phyloP scores from a whole-genome alignment of 495 filamentous ascomycete genomes.

The Bryoglossum gracile region DNA sequence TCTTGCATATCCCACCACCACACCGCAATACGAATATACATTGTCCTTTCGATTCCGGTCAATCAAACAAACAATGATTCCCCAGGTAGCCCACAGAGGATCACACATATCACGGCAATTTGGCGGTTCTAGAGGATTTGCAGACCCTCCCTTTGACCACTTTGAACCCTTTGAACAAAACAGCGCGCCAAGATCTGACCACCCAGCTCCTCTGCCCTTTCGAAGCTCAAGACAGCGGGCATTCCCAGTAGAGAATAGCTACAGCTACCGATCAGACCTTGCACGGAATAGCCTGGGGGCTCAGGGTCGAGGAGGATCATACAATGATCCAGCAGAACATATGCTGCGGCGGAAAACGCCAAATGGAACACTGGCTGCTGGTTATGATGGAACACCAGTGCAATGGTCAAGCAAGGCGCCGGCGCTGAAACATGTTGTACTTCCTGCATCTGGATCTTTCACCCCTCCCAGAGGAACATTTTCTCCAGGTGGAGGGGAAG shows the following conservation, averaged over 20 bases:
- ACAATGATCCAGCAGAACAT: conserved; percentile 50
- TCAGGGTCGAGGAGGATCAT: conserved; percentile 10
- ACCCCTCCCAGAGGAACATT: background rate
- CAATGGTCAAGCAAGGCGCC: conserved; percentile 72
- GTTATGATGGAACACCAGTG: conserved; percentile 81
- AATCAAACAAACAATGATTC: conserved; percentile 22
- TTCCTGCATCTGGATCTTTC: conserved; percentile 35
- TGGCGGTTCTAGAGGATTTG: conserved; percentile 18
- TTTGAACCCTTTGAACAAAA: no score
- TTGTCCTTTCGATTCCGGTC: background rate
- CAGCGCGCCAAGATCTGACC: conserved; percentile 10
- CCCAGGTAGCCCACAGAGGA: conserved; percentile 19
- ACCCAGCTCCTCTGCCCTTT: conserved; percentile 16
- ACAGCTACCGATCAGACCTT: conserved; percentile 10
- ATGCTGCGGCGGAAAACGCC: conserved; percentile 89
- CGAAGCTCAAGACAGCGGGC: conserved; percentile 19
- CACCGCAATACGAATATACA: conserved; percentile 2
- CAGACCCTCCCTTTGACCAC: conserved; percentile 20
- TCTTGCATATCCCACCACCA: conserved; percentile 5
- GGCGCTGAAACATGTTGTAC: conserved; percentile 80
- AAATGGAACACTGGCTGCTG: conserved; percentile 84
- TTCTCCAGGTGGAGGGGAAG: background rate
- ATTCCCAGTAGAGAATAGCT: conserved; percentile 19
- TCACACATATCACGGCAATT: conserved; percentile 21
- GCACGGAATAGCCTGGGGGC: background rate